Conservation (phyloP, 495 filamentous ascomycete species). For the Xanthoparmelia taractica region DNA sequence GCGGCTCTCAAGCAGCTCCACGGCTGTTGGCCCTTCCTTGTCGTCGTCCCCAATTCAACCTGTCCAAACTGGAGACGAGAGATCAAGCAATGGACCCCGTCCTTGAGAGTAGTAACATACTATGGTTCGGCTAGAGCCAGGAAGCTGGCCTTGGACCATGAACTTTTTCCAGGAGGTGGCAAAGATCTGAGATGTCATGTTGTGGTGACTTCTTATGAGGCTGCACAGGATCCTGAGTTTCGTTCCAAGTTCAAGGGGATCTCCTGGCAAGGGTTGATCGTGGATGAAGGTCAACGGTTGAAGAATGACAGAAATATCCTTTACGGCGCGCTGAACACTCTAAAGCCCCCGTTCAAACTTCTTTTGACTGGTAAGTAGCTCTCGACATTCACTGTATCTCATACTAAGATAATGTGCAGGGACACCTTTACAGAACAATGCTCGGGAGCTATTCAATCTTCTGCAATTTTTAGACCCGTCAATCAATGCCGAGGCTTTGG, state of each 20-base stretch:
- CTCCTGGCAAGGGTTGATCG: conserved; percentile 80
- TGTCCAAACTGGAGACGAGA: conserved; percentile 96
- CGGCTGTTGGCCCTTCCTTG: conserved; percentile 81
- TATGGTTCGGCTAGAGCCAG: conserved; percentile 68
- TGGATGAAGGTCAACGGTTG: conserved; percentile 93
- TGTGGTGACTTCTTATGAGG: conserved; percentile 91
- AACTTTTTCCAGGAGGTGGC: conserved; percentile 65
- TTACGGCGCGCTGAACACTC: conserved; percentile 60
- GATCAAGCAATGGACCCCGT: conserved; percentile 88
- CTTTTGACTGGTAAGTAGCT: conserved; percentile 67
- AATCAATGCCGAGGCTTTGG: conserved; percentile 61
- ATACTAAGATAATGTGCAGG: conserved; percentile 48
- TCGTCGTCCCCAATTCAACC: conserved; percentile 90
- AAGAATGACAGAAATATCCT: conserved; percentile 86
- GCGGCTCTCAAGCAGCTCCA: conserved; percentile 72
- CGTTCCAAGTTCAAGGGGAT: conserved; percentile 54
- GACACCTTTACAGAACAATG: conserved; percentile 93
- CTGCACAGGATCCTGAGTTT: conserved; percentile 61
- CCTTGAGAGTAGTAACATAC: conserved; percentile 80
- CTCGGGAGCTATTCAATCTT: conserved; percentile 87
- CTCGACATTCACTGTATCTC: neutral
- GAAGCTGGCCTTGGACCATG: conserved; percentile 61
- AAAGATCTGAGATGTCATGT: conserved; percentile 72
- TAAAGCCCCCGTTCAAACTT: conserved; percentile 71
- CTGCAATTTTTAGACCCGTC: conserved; percentile 79